Conservation (phyloP, 208 protist species). For the Trypanosomatidae sp. region DNA sequence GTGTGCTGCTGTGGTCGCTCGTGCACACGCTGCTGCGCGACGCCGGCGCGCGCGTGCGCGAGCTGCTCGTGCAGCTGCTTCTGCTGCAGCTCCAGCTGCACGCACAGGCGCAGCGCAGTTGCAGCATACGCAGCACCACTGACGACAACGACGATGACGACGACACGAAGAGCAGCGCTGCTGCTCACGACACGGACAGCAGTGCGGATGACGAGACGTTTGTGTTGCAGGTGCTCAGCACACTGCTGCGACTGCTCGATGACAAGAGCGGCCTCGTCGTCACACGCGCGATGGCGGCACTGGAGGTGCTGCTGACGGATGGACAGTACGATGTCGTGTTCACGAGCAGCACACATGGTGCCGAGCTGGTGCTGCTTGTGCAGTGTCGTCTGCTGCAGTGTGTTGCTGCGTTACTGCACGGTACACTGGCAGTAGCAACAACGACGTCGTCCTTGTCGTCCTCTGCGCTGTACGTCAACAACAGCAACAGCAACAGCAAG, state of each 20-base stretch:
- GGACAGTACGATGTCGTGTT: constrained; percentile 9
- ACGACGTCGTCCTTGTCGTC: too few species aligned
- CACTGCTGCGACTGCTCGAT: constrained; percentile 50
- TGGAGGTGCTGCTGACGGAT: constrained; percentile 60
- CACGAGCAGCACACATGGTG: too few species aligned
- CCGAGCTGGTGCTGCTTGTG: too few species aligned
- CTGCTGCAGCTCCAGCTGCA: constrained; percentile 55
- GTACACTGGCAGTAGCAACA: too few species aligned
- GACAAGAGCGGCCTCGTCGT: constrained; percentile 63
- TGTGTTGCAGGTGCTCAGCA: constrained; percentile 39
- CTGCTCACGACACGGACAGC: neutral
- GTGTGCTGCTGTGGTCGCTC: constrained; percentile 54
- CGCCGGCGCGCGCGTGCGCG: constrained; percentile 55
- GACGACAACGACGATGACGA: neutral
- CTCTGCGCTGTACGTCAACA: too few species aligned
- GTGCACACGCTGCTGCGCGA: constrained; percentile 47
- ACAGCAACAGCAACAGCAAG: too few species aligned
- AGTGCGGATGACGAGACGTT: constrained; percentile 6
- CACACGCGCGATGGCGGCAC: constrained; percentile 38
- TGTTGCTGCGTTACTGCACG: too few species aligned
- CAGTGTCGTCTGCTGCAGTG: too few species aligned
- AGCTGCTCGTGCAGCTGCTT: constrained; percentile 63
- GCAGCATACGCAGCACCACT: too few species aligned
- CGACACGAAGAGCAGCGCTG: neutral
- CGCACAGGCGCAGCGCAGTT: too few species aligned